These are phyloP conservation scores for Rhynchospora pubera DNA, from an alignment of 176 grass and related monocot genomes.

Conservation along the genomic window DNA sequence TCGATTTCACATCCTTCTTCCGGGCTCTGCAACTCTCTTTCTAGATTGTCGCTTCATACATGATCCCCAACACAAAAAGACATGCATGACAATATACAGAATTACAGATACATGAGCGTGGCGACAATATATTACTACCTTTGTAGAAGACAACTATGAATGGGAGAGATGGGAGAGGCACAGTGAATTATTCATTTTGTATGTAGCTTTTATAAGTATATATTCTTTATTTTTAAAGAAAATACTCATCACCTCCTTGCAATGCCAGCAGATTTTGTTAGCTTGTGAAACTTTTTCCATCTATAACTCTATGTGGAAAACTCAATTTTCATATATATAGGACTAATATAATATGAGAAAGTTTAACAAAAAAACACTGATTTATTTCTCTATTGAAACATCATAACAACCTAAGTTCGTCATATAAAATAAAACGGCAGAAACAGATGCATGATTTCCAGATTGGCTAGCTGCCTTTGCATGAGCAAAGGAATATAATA, in stretches of 20 bases:
- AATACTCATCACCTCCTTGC: neutral
- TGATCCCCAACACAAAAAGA: neutral
- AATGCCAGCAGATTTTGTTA: neutral
- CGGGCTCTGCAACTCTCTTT: neutral
- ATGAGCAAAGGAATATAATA: slow-evolving; percentile 9
- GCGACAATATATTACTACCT: neutral
- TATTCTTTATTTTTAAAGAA: neutral
- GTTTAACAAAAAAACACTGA: neutral
- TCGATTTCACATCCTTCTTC: neutral
- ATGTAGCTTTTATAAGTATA: neutral
- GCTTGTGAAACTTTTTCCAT: neutral
- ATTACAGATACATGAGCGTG: neutral
- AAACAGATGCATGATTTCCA: slow-evolving; percentile 3
- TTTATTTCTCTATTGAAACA: neutral
- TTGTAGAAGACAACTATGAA: neutral
- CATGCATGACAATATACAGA: neutral
- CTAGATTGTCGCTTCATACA: neutral
- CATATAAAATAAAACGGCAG: neutral
- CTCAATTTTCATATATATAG: neutral
- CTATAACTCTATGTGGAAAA: neutral
- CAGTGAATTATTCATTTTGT: neutral
- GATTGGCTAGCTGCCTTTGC: neutral
- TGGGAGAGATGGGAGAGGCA: neutral
- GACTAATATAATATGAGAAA: neutral
- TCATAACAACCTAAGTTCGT: neutral